A percentile compares a stretch with the other conserved stretches of the same genome.
Evolutionary conservation across 495 filamentous ascomycete species (phyloP).

Genomic region (Rhizodiscina lignyota): DNA sequence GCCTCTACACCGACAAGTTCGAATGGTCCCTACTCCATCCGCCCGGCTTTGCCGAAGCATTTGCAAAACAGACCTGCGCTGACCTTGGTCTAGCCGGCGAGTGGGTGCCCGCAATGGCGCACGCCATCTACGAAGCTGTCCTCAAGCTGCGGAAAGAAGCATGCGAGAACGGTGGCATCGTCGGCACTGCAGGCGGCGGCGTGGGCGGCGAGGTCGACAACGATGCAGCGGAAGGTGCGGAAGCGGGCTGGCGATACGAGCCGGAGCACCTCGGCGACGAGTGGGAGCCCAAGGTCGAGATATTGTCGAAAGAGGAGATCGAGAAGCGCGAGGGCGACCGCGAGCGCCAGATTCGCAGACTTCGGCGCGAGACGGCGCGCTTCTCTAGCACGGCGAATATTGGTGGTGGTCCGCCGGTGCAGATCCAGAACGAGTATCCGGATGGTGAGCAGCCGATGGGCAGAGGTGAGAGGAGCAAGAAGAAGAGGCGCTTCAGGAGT

Average conservation of each 20-base stretch:
- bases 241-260: conserved; percentile 90
- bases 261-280: conserved; percentile 74
- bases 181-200: conserved; percentile 45
- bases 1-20: conserved; percentile 91
- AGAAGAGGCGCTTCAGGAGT: conserved; percentile 84
- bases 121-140: conserved; percentile 93
- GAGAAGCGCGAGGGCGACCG: conserved; percentile 93
- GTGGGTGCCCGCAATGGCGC: conserved; percentile 86
- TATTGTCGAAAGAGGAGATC: conserved; percentile 85
- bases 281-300: conserved; percentile 90
- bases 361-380: conserved; percentile 79
- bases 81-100: conserved; percentile 80
- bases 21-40: conserved; percentile 96
- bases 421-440: conserved; percentile 17
- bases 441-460: conserved; percentile 53
- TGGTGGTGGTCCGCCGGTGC: conserved; percentile 36
- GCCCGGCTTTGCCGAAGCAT: conserved; percentile 76
- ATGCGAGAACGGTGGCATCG: conserved; percentile 69
- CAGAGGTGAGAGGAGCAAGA: conserved; percentile 75
- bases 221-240: conserved; percentile 57
- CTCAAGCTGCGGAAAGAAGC: conserved; percentile 90
- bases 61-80: conserved; percentile 80
- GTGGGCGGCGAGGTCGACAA: conserved; percentile 75
- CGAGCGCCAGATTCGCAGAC: conserved; percentile 71
- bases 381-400: conserved; percentile 58